A percentile compares a stretch with the other conserved stretches of the same genome.
Conservation (phyloP, 768 basidiomycete species). For the Omphalotus guepiniiformis region DNA sequence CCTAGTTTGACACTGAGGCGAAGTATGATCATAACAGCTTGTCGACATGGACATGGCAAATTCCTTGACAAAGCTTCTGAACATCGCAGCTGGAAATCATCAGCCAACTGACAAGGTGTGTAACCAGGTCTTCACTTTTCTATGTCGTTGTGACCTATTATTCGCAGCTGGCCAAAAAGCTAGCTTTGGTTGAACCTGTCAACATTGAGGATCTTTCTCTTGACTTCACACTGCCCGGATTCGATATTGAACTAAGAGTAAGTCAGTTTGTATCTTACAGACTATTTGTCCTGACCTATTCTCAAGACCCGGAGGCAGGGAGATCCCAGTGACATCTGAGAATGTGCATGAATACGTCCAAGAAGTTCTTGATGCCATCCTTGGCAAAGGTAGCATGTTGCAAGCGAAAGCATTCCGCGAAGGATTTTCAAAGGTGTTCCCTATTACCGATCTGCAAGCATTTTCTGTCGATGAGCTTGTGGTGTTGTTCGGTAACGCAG, state of each 20-base stretch:
- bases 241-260: slow-evolving; percentile 88
- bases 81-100: slow-evolving; percentile 45
- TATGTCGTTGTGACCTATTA: slow-evolving; percentile 2
- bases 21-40: slow-evolving; percentile 45
- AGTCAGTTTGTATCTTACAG: slow-evolving; percentile 17
- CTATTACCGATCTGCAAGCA: slow-evolving; percentile 82
- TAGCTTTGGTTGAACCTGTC: slow-evolving; percentile 50
- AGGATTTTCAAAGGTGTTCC: slow-evolving; percentile 96
- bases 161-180: slow-evolving; percentile 48
- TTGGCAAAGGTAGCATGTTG: slow-evolving; percentile 70
- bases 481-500: slow-evolving; percentile 91
- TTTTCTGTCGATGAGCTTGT: slow-evolving; percentile 96
- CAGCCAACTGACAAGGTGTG: slow-evolving; percentile 53
- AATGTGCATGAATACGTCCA: slow-evolving; percentile 89
- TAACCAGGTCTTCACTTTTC: not conserved
- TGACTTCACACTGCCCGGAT: slow-evolving; percentile 96
- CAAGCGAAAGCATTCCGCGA: slow-evolving; percentile 92
- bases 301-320: slow-evolving; percentile 68
- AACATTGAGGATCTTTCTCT: slow-evolving; percentile 84
- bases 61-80: slow-evolving; percentile 77
- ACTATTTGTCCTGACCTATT: slow-evolving; percentile 5
- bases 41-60: slow-evolving; percentile 84
- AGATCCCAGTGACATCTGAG: slow-evolving; percentile 75
- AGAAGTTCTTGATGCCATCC: slow-evolving; percentile 83
- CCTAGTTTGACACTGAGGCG: not conserved